Conservation (phyloP, 768 basidiomycete genomes). For the Lepiota subincarnata region DNA sequence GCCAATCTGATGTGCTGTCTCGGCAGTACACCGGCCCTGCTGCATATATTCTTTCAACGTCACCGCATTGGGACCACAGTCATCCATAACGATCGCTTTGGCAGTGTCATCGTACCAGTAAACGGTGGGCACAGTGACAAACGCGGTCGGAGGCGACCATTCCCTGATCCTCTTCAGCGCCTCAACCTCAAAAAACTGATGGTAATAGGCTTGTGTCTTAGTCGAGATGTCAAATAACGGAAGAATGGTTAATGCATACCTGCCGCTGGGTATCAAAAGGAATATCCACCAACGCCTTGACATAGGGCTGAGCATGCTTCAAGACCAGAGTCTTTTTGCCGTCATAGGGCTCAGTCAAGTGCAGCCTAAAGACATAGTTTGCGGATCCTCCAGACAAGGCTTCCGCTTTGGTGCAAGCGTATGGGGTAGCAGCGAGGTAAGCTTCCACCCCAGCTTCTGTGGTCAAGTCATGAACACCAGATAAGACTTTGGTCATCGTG, state of each 20-base stretch:
- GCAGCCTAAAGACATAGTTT: slow-evolving; percentile 59
- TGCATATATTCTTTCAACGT: slow-evolving; percentile 40
- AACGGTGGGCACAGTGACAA: slow-evolving; percentile 47
- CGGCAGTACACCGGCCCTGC: slow-evolving; percentile 25
- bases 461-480: slow-evolving; percentile 24
- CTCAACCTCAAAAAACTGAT: slow-evolving; percentile 38
- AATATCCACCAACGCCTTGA: slow-evolving; percentile 22
- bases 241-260: slow-evolving; percentile 28
- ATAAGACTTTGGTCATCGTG: slow-evolving; percentile 1
- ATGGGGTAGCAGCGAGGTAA: slow-evolving; percentile 48
- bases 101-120: slow-evolving; percentile 44
- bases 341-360: slow-evolving; percentile 33
- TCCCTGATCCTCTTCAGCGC: slow-evolving; percentile 43
- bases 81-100: slow-evolving; percentile 60
- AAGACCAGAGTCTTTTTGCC: slow-evolving; percentile 47
- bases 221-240: background rate
- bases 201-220: background rate
- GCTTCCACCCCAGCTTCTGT: slow-evolving; percentile 28
- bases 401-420: slow-evolving; percentile 35
- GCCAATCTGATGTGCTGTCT: slow-evolving; percentile 43
- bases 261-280: slow-evolving; percentile 42
- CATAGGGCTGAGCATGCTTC: slow-evolving; percentile 53
- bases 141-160: slow-evolving; percentile 30
- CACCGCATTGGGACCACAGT: slow-evolving; percentile 39
- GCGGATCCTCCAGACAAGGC: slow-evolving; percentile 47